Base-by-base conservation (phyloP, 306 rosid genomes). In the Cercis canadensis region DNA sequence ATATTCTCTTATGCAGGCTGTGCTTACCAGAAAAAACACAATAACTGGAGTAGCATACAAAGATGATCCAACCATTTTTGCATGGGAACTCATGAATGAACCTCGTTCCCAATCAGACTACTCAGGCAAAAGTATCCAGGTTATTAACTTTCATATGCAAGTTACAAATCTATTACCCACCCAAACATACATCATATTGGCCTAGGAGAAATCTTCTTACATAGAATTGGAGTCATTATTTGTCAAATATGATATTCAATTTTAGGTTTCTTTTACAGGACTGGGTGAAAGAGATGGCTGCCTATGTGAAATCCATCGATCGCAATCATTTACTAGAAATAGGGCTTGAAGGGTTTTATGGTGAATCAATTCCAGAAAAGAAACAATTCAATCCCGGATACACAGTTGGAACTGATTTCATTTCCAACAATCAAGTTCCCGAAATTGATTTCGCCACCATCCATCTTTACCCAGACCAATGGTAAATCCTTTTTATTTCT, bases 301-400 rank as follows among this genome's bases (percentile, higher is more conserved):
- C 41, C 4, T 74, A 65, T 68, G 80, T 84, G 0, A 84, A 84
- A 16, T 78, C 79, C 47, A 81, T 84, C 4, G 85, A 84, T 45
- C 43, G 3, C 6, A 83, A 73, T 13, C 87, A 83, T 58, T 63
- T 79, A 12, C 31, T 76, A 4, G 82, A 80, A 60, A 56, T 83
- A 4, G 82, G 87, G 3, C 77, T 79, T 33, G 87, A 83, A 80
- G 87, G 85, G 0, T 80, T 73, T 18, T 73, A 84, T 5, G 83
- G 85, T 44, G 64, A 83, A 57, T 51, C 87, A 41, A 46, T 55
- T 37, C 66, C 60, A 19, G 51, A 65, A 44, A 82, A 56, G 70
- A 72, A 57, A 32, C 75, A 53, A 0, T 16, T 58, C 59, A 81
- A 82, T 65, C 80, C 83, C 2, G 78, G 78, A 6, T 54, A 33